Conservation (phyloP, 1,284 basidiomycete genomes). For the Phlebopus sp. region DNA sequence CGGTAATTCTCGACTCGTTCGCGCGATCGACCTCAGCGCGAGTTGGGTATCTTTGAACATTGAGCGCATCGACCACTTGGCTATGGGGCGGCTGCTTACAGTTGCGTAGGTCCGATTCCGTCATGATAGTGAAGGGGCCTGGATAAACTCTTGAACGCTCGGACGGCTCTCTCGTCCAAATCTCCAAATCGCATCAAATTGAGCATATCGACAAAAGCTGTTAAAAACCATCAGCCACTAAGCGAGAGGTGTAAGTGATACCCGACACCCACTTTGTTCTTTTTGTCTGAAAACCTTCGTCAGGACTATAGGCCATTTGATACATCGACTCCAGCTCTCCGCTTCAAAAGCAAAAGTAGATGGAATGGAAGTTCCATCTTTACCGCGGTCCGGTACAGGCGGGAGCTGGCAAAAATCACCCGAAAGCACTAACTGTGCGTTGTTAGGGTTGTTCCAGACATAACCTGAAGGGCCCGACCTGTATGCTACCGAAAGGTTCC, state of each 20-base stretch:
- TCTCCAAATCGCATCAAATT: slow-evolving; percentile 87
- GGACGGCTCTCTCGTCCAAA: slow-evolving; percentile 47
- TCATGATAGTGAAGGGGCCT: slow-evolving; percentile 62
- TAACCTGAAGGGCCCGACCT: slow-evolving; percentile 45
- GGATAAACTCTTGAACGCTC: slow-evolving; percentile 59
- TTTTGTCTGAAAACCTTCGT: slow-evolving; percentile 86
- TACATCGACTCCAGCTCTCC: slow-evolving; percentile 73
- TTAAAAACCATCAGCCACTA: slow-evolving; percentile 29
- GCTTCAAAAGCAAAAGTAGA: slow-evolving; percentile 88
- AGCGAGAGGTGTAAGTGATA: neutral
- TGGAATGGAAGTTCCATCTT: slow-evolving; percentile 28
- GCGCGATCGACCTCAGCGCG: slow-evolving; percentile 32
- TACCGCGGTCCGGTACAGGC: slow-evolving; percentile 62
- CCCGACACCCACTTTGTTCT: slow-evolving; percentile 51
- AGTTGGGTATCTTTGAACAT: slow-evolving; percentile 25
- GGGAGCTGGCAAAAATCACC: slow-evolving; percentile 98
- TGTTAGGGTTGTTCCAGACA: slow-evolving; percentile 2
- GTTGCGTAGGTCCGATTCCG: slow-evolving; percentile 78
- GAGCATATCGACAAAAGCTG: slow-evolving; percentile 83
- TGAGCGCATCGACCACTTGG: slow-evolving; percentile 10
- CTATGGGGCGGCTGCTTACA: slow-evolving; percentile 43
- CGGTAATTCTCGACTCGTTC: slow-evolving; percentile 26
- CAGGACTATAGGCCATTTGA: slow-evolving; percentile 80
- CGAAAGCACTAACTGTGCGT: slow-evolving; percentile 70
- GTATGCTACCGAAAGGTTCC: slow-evolving; percentile 92